Base-by-base conservation (phyloP, 192 early-diverging fungal genomes). In the Geosiphon pyriformis region DNA sequence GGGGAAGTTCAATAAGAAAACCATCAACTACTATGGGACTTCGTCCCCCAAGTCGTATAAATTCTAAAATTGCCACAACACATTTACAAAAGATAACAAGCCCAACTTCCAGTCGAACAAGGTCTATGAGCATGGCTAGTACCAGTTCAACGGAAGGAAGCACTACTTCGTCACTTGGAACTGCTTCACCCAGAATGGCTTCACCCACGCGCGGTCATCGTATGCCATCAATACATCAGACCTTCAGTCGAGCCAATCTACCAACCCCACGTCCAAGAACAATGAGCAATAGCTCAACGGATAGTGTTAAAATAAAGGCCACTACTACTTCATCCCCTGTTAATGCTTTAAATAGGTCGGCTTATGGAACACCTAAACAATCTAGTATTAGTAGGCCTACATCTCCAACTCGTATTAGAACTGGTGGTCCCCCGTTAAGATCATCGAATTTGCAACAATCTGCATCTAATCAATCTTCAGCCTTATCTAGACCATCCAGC, bases 61-160 rank as follows among this genome's bases (percentile, higher is more conserved):
- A 35, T 31, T 66, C 65, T 20, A 67, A 33, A 67, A 67, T 67
- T 20, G 65, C 35, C 22, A 11, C 34, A 15, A 32, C 65, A 29
- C 20, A 26, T 51, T 15, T 6, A 42, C 37, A 42, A 42, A 42
- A 10, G 37, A 42, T 42, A 15, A 42, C 37, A 42, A 56, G 15
- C 11, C 6, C 53, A 15, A 42, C 65, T 3, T 35, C 65, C 0
- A 15, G 32, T 1, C n/a, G 53, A 46, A 15, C 52, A 46, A 54
- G 65, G 46, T 67, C 65, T 22, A 20, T 46, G 17, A 67, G 65
- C 30, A 27, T 23, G 26, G 53, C 46, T 6, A 67, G 65, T 55
- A 56, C 54, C 30, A 67, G 65, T 56, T 67, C 65, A 26, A 32
- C 65, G 2, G 65, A 67, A 54, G 65, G 56, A 35, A 67, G 65